Evolutionary conservation across 2,329 filamentous ascomycete species (phyloP).

Genomic region (Hymenoscyphus albidus): DNA sequence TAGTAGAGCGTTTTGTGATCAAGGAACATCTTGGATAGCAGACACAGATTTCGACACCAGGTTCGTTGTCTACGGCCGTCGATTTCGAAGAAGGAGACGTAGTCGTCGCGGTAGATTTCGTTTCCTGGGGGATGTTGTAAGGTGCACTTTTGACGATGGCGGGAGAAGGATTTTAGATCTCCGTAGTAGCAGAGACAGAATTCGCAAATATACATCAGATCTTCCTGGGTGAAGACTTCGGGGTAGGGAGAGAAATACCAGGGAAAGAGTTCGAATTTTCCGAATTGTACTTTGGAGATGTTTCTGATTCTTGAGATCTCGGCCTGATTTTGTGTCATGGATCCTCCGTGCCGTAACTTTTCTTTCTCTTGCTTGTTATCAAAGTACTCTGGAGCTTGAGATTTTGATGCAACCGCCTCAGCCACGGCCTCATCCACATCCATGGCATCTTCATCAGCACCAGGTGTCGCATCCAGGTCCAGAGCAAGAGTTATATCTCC

Average conservation of each 20-base stretch:
- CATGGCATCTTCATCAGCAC: conserved; percentile 41
- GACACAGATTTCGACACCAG: conserved; percentile 93
- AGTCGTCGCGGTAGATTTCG: conserved; percentile 94
- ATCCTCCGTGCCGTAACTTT: conserved; percentile 87
- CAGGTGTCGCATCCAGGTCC: conserved; percentile 33
- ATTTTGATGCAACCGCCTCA: conserved; percentile 29
- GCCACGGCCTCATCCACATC: conserved; percentile 51
- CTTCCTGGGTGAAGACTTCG: conserved; percentile 79
- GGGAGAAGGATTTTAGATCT: conserved; percentile 73
- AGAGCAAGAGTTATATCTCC: conserved; percentile 26
- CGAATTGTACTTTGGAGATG: conserved; percentile 91
- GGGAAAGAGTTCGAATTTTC: conserved; percentile 83
- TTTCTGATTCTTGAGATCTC: conserved; percentile 96
- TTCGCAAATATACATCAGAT: conserved; percentile 94
- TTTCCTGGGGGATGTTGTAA: conserved; percentile 92
- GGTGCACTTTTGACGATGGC: conserved; percentile 86
- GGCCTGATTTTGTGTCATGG: conserved; percentile 98
- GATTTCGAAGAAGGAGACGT: conserved; percentile 95
- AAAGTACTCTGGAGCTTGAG: conserved; percentile 46
- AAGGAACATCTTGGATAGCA: conserved; percentile 92
- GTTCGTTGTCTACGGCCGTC: conserved; percentile 90
- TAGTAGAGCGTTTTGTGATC: conserved; percentile 99
- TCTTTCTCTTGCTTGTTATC: conserved; percentile 91
- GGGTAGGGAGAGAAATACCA: conserved; percentile 99
- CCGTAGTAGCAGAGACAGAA: conserved; percentile 93